phyloP scores from a whole-genome alignment of 2,329 filamentous ascomycete species.

The Gliomastix tumulicola region DNA sequence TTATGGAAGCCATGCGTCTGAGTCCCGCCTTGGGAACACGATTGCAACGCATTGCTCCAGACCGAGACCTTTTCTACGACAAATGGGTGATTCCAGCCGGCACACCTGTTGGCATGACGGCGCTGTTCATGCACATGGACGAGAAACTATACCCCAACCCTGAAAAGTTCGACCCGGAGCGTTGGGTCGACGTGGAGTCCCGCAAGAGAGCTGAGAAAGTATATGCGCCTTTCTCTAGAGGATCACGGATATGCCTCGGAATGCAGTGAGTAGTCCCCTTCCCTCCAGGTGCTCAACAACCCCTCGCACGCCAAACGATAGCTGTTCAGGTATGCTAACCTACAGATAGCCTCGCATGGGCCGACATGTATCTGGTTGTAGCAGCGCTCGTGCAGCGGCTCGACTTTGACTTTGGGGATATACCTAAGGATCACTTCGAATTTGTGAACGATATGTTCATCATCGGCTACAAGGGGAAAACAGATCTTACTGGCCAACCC shows the following conservation, averaged over 20 bases:
- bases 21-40: conserved; percentile 62
- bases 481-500: too few relatives aligned
- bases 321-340: neutral
- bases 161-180: conserved; percentile 14
- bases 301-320: too few relatives aligned
- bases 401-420: neutral
- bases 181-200: conserved; percentile 24
- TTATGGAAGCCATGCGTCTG: conserved; percentile 20
- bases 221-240: conserved; percentile 2
- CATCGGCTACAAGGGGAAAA: too few relatives aligned
- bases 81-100: conserved; percentile 24
- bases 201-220: neutral
- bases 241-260: conserved; percentile 3
- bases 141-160: conserved; percentile 12
- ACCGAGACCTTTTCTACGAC: conserved; percentile 46
- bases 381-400: neutral
- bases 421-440: neutral
- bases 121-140: conserved; percentile 15
- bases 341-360: conserved; percentile 1
- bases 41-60: conserved; percentile 52
- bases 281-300: neutral
- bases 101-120: conserved; percentile 27
- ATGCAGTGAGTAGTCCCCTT: conserved; percentile 1
- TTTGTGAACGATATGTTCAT: neutral
- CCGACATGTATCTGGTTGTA: conserved; percentile 2